phyloP scores from a whole-genome alignment of 768 basidiomycete species.

The Auriscalpium orientale region DNA sequence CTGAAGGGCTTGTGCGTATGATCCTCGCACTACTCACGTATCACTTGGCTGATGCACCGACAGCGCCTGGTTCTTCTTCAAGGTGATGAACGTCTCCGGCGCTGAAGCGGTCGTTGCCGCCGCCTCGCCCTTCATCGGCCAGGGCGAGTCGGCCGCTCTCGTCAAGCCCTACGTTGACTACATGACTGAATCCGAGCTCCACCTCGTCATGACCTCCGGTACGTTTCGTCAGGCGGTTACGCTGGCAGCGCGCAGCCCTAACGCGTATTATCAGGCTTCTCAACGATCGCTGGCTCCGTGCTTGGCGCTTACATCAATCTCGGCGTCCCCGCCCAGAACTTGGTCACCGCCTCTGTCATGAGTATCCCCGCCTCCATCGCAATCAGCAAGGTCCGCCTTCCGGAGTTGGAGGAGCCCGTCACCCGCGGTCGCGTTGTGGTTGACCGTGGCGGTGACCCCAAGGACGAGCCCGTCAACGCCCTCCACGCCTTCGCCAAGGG shows the following conservation, averaged over 20 bases:
- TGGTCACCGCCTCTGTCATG: constrained; percentile 89
- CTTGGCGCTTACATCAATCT: constrained; percentile 74
- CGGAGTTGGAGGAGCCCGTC: constrained; percentile 79
- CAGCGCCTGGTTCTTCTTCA: constrained; percentile 92
- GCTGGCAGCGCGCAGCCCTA: background rate
- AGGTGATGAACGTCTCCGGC: constrained; percentile 85
- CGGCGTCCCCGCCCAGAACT: constrained; percentile 72
- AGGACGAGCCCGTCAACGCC: constrained; percentile 60
- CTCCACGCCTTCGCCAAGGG: constrained; percentile 87
- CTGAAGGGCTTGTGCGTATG: constrained; percentile 69
- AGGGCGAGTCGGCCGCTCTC: constrained; percentile 83
- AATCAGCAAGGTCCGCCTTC: constrained; percentile 81
- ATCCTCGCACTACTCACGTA: background rate
- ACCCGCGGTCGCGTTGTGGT: constrained; percentile 77
- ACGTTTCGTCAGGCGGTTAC: constrained; percentile 7
- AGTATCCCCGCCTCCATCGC: constrained; percentile 92
- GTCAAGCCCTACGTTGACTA: constrained; percentile 77
- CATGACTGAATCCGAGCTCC: constrained; percentile 84
- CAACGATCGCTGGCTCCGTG: constrained; percentile 89
- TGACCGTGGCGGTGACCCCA: constrained; percentile 60
- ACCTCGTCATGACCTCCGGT: constrained; percentile 84
- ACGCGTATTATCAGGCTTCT: constrained; percentile 45
- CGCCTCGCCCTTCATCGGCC: constrained; percentile 89
- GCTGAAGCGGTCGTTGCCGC: constrained; percentile 91
- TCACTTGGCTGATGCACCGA: constrained; percentile 1